Evolutionary conservation across 2,329 filamentous ascomycete genomes (phyloP).

Genomic region (Camptophora hylomeconis): DNA sequence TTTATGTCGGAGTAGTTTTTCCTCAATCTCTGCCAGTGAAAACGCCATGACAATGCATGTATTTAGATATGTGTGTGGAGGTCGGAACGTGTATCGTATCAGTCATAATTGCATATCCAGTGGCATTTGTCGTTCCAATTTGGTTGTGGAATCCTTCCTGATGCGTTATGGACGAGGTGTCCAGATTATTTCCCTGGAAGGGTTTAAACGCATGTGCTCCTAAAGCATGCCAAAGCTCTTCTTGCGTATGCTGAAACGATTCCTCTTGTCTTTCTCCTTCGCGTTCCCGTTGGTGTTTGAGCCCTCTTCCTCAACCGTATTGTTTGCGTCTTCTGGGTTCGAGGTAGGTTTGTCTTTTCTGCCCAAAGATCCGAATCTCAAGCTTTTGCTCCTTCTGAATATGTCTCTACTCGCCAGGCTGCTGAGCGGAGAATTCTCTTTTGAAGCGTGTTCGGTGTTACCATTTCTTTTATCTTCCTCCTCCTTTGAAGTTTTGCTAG

Average conservation of each 20-base stretch:
- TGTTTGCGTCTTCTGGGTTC: neutral
- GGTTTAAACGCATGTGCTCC: too few relatives aligned
- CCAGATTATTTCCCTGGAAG: too few relatives aligned
- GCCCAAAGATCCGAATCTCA: constrained; percentile 13
- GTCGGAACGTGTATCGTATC: too few relatives aligned
- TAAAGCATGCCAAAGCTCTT: constrained; percentile 28
- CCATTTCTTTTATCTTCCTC: constrained; percentile 33
- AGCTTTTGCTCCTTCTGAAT: constrained; percentile 47
- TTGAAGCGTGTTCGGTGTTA: constrained; percentile 8
- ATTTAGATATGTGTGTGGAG: too few relatives aligned
- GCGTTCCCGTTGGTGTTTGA: constrained; percentile 17
- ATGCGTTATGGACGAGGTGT: too few relatives aligned
- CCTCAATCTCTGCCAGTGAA: too few relatives aligned
- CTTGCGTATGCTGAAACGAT: constrained; percentile 31
- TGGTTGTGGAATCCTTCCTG: too few relatives aligned
- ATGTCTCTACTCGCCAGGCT: constrained; percentile 39
- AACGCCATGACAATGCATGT: too few relatives aligned
- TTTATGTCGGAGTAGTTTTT: too few relatives aligned
- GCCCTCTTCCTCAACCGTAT: neutral
- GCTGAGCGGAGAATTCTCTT: constrained; percentile 10
- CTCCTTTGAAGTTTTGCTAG: constrained; percentile 49
- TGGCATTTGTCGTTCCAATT: too few relatives aligned
- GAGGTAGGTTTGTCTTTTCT: constrained; percentile 13
- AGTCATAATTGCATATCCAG: too few relatives aligned
- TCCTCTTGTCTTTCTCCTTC: constrained; percentile 27